phyloP scores from a whole-genome alignment of 2,329 filamentous ascomycete species.

The Xylogone sp. region DNA sequence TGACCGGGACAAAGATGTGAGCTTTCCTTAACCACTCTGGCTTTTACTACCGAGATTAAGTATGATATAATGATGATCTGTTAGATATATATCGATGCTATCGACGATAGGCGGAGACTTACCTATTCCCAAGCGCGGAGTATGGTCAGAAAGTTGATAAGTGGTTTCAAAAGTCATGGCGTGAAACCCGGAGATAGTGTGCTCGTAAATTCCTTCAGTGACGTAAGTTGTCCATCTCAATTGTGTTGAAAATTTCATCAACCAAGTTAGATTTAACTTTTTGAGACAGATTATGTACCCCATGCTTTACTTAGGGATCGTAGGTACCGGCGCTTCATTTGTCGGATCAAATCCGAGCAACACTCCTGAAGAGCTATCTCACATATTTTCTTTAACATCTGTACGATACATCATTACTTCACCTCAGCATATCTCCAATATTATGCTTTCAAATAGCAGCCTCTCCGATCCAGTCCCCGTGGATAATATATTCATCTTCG shows the following conservation, averaged over 20 bases:
- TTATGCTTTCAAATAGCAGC: constrained; percentile 9
- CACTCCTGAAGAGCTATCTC: constrained; percentile 1
- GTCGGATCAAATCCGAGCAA: constrained; percentile 8
- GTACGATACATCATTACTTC: constrained; percentile 4
- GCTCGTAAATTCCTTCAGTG: constrained; percentile 7
- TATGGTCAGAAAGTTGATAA: constrained; percentile 5
- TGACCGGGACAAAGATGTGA: constrained; percentile 3
- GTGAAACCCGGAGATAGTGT: constrained; percentile 7
- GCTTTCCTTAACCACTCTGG: not conserved
- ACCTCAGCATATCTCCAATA: not conserved
- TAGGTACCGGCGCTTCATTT: constrained; percentile 6
- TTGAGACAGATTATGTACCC: constrained; percentile 7
- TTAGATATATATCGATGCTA: constrained; percentile 5
- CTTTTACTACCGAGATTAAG: not conserved
- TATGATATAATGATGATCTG: not conserved
- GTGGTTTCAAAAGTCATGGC: constrained; percentile 6
- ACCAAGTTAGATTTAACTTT: not conserved
- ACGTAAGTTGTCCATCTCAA: constrained; percentile 3
- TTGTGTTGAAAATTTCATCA: not conserved
- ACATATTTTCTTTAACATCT: constrained; percentile 1
- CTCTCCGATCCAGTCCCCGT: constrained; percentile 15
- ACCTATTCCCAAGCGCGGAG: constrained; percentile 1
- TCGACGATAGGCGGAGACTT: constrained; percentile 1
- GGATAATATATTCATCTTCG: constrained; percentile 2
- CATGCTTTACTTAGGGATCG: constrained; percentile 9